Base-by-base conservation (phyloP, 208 protist species). In the Herpetomonas tarakana region DNA sequence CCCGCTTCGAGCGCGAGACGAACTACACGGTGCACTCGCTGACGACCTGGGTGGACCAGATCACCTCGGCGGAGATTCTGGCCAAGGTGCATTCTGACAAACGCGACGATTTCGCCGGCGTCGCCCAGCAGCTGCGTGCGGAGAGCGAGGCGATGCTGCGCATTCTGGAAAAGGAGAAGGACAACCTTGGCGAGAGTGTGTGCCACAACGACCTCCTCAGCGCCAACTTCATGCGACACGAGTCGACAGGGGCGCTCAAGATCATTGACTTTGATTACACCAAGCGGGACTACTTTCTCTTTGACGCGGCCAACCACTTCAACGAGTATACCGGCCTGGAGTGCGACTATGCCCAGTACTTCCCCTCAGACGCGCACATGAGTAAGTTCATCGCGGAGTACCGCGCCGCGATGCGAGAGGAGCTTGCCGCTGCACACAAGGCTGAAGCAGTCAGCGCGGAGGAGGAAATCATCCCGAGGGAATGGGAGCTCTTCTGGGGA, bases 201-300 rank as follows among this genome's bases (percentile, higher is more conserved):
- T 96, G 89, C 62, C 92, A 97, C 78, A 94, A 97, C 66, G 92
- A 97, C 58, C 66, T 97, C 41, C 86, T 97, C 52, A 81, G 81
- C 49, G 92, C 82, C n/a, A 97, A 97, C 61, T 69, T 97, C 21
- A 91, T 97, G 86, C 81, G 85, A 7, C 72, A 91, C 63, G 66
- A 25, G 27, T 51, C 19, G 22, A 81, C 52, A 26, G 65, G 78
- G 4, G 57, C 66, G 12, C 62, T 95, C n/a, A 80, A 76, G 41
- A 82, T 97, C 50, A 97, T 97, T 68, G 93, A 97, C 74, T 97
- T 95, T 68, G 93, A 97, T 58, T 97, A 97, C 74, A 81, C 77
- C 0, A 83, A 78, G 52, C 78, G 87, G 11, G 88, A 94, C 67
- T 97, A 83, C 57, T 61, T 92, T 53, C 57, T 91, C 0, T 97